A percentile compares a stretch with the other conserved stretches of the same genome.
These are phyloP conservation scores for Tolypocladium album DNA, from an alignment of 2,329 filamentous ascomycete genomes.

Conservation along the genomic window DNA sequence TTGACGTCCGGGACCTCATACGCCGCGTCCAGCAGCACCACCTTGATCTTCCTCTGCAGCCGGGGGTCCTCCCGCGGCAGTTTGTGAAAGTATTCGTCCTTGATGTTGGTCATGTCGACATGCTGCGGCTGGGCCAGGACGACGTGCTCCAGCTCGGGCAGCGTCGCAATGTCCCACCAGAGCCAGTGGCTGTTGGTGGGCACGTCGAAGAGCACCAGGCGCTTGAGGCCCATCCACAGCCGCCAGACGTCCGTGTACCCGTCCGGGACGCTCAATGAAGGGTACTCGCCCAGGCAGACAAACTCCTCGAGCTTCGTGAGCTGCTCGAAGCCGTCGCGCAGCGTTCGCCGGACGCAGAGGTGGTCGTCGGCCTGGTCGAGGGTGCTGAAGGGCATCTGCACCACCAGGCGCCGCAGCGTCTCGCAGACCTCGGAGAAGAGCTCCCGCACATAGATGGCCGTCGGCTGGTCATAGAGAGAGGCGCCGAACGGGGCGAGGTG, in stretches of 20 bases:
- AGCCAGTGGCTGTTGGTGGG: conserved; percentile 24
- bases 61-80: conserved; percentile 15
- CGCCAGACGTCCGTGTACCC: conserved; percentile 29
- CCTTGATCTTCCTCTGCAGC: conserved; percentile 15
- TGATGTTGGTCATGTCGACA: conserved; percentile 23
- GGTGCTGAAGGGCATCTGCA: conserved; percentile 36
- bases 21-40: conserved; percentile 21
- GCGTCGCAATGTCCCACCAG: conserved; percentile 26
- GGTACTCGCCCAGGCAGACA: conserved; percentile 34
- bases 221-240: conserved; percentile 29
- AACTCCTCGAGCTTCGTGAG: conserved; percentile 36
- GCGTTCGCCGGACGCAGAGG: conserved; percentile 24
- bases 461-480: conserved; percentile 26
- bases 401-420: conserved; percentile 31
- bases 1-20: conserved; percentile 11
- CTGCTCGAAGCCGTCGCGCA: conserved; percentile 33
- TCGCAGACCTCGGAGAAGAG: conserved; percentile 28
- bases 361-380: conserved; percentile 31
- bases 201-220: conserved; percentile 31
- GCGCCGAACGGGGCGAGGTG: conserved; percentile 28
- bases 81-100: conserved; percentile 28
- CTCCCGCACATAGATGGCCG: conserved; percentile 27
- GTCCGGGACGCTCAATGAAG: conserved; percentile 24
- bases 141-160: conserved; percentile 26
- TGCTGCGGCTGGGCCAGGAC: conserved; percentile 28